These are phyloP conservation scores for Cyathus striatus DNA, from an alignment of 768 basidiomycete genomes.

Conservation along the genomic window DNA sequence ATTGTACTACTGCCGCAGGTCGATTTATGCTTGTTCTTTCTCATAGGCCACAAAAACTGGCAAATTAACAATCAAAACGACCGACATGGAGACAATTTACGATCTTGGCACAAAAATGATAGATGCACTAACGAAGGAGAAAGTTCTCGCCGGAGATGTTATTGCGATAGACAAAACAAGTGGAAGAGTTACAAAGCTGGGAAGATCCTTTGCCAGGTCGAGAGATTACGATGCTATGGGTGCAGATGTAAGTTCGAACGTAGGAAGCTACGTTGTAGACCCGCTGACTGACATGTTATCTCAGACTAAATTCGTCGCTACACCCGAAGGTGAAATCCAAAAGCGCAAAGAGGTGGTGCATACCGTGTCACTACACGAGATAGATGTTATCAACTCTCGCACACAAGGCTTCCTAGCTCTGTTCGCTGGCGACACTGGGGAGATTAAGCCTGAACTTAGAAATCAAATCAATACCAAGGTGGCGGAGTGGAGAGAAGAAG, in stretches of 20 bases:
- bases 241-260: constrained; percentile 88
- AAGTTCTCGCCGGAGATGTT: constrained; percentile 91
- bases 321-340: constrained; percentile 97
- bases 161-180: constrained; percentile 97
- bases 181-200: constrained; percentile 94
- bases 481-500: constrained; percentile 96
- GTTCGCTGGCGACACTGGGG: constrained; percentile 94
- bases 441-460: constrained; percentile 95
- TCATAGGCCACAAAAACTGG: neutral
- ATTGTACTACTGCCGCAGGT: constrained; percentile 53
- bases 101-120: constrained; percentile 99
- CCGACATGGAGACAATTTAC: constrained; percentile 99
- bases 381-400: constrained; percentile 97
- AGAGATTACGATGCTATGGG: constrained; percentile 99
- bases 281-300: constrained; percentile 2
- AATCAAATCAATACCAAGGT: constrained; percentile 97
- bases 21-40: neutral
- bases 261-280: no score
- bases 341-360: constrained; percentile 97
- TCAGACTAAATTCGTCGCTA: constrained; percentile 97
- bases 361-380: constrained; percentile 96
- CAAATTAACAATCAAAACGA: constrained; percentile 91
- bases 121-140: constrained; percentile 94
- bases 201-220: constrained; percentile 93
- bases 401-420: constrained; percentile 98